A percentile compares a stretch with the other conserved stretches of the same genome.
These are phyloP conservation scores for Fusarium algeriense DNA, from an alignment of 2,329 filamentous ascomycete genomes.

Conservation along the genomic window DNA sequence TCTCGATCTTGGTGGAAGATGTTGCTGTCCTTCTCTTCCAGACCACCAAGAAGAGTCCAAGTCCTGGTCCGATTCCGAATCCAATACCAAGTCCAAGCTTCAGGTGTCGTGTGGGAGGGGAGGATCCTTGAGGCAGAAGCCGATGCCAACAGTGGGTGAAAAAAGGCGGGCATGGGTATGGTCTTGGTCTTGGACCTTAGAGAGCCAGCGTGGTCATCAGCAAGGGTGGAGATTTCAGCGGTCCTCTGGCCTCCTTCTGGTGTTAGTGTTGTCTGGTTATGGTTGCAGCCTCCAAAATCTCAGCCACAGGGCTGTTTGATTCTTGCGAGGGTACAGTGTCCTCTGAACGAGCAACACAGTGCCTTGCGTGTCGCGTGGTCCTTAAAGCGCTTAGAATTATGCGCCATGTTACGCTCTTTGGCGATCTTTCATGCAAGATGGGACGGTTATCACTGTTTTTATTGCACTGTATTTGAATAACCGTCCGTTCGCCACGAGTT, in stretches of 20 bases:
- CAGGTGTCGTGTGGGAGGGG: slow-evolving; percentile 43
- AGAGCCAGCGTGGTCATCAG: slow-evolving; percentile 28
- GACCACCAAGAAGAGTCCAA: slow-evolving; percentile 33
- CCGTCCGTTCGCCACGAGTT: slow-evolving; percentile 12
- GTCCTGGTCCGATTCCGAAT: slow-evolving; percentile 17
- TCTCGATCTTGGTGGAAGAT: slow-evolving; percentile 41
- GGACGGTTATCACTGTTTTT: slow-evolving; percentile 13
- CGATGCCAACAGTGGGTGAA: slow-evolving; percentile 46
- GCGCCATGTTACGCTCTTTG: slow-evolving; percentile 5
- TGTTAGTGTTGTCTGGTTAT: slow-evolving; percentile 12
- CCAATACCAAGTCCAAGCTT: slow-evolving; percentile 24
- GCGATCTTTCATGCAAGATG: slow-evolving; percentile 2
- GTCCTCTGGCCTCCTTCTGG: neutral
- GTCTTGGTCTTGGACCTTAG: slow-evolving; percentile 34
- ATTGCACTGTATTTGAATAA: slow-evolving; percentile 22
- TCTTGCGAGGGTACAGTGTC: slow-evolving; percentile 11
- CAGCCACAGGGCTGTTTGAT: slow-evolving; percentile 21
- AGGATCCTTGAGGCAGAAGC: slow-evolving; percentile 42
- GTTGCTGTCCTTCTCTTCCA: slow-evolving; percentile 38
- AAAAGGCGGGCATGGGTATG: slow-evolving; percentile 45
- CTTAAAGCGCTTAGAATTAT: neutral
- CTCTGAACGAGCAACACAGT: neutral
- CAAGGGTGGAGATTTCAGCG: slow-evolving; percentile 20
- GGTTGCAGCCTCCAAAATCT: slow-evolving; percentile 21
- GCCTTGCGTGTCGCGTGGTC: slow-evolving; percentile 5